Conservation (phyloP, 768 basidiomycete genomes). For the Naematelia aurantialba region DNA sequence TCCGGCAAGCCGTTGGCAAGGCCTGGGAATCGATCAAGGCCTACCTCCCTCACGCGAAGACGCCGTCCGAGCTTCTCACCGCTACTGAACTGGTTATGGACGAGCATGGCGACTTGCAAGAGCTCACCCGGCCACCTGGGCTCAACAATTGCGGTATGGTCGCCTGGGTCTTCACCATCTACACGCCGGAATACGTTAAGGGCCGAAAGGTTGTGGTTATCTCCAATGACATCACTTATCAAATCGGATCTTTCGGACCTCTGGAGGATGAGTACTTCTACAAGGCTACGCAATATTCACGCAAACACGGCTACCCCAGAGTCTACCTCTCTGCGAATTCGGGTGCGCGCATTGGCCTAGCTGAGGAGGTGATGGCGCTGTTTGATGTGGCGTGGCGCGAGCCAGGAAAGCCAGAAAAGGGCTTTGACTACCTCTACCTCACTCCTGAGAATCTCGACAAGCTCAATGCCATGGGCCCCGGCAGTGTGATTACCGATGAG, state of each 20-base stretch:
- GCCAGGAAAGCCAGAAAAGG: slow-evolving; percentile 78
- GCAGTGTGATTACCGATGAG: slow-evolving; percentile 74
- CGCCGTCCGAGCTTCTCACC: slow-evolving; percentile 74
- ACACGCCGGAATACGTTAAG: slow-evolving; percentile 84
- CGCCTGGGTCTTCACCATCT: slow-evolving; percentile 89
- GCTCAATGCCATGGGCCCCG: slow-evolving; percentile 76
- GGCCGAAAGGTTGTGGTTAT: slow-evolving; percentile 85
- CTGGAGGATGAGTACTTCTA: slow-evolving; percentile 94
- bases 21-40: slow-evolving; percentile 66
- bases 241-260: slow-evolving; percentile 97
- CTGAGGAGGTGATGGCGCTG: slow-evolving; percentile 80
- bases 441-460: slow-evolving; percentile 86
- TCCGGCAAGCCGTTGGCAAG: slow-evolving; percentile 92
- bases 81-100: slow-evolving; percentile 89
- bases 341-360: slow-evolving; percentile 91
- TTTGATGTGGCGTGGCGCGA: slow-evolving; percentile 93
- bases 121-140: slow-evolving; percentile 87
- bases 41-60: slow-evolving; percentile 64
- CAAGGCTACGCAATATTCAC: slow-evolving; percentile 89
- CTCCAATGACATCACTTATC: slow-evolving; percentile 98
- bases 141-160: slow-evolving; percentile 97
- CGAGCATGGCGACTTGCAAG: slow-evolving; percentile 82
- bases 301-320: slow-evolving; percentile 79
- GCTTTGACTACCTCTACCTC: slow-evolving; percentile 91
- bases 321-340: slow-evolving; percentile 99